These are phyloP conservation scores for Thuidium tamariscinum DNA, from an alignment of 225 moss, liverwort and hornwort species.

Conservation along the genomic window DNA sequence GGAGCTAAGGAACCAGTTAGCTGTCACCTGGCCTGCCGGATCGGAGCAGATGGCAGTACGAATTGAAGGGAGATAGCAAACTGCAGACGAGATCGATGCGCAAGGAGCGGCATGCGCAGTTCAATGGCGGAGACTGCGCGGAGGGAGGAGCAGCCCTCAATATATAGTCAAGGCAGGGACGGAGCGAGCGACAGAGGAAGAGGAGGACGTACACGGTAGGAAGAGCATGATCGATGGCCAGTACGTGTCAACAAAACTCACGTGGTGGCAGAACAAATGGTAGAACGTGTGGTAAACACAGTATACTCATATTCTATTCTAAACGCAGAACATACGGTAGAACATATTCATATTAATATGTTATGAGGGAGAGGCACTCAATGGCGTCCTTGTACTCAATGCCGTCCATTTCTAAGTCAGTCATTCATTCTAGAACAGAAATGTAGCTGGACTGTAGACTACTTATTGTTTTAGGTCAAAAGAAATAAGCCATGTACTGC, in stretches of 20 bases:
- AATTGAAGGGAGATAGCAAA: neutral
- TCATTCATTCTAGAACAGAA: too few species aligned
- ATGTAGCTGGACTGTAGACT: too few species aligned
- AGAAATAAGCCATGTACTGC: too few species aligned
- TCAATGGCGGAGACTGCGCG: neutral
- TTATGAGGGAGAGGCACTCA: too few species aligned
- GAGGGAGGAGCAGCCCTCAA: neutral
- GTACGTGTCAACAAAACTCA: neutral
- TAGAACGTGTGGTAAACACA: too few species aligned
- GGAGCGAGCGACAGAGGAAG: neutral
- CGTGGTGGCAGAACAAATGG: neutral
- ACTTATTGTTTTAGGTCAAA: too few species aligned
- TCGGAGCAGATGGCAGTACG: neutral
- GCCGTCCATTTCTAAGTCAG: too few species aligned
- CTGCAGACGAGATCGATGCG: neutral
- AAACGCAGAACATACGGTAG: neutral
- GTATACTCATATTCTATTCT: too few species aligned
- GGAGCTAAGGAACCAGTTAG: too few species aligned
- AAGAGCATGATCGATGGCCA: fast-evolving
- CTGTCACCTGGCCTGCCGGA: neutral
- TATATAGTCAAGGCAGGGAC: neutral
- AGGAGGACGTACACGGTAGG: neutral
- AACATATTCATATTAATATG: too few species aligned
- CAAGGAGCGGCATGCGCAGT: too few species aligned
- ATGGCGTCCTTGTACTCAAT: too few species aligned